These are phyloP conservation scores for Rutidosis leptorrhynchoides DNA, from an alignment of 129 eudicot genomes.

Conservation along the genomic window DNA sequence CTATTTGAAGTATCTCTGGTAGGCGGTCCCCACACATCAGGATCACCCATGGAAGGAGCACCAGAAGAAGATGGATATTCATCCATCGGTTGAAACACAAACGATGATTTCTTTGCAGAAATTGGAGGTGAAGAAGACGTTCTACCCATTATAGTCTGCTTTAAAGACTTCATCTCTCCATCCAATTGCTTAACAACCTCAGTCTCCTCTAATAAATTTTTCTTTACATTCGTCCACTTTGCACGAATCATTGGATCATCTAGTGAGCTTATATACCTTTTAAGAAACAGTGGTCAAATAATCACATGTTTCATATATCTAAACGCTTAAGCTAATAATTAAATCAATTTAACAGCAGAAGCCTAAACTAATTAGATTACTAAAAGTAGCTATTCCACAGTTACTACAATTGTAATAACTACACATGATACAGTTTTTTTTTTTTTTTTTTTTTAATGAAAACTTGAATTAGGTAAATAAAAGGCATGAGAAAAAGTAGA, in stretches of 20 bases:
- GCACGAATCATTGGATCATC: conserved; percentile 79
- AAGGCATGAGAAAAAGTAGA: no score
- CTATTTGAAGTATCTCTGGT: conserved; percentile 70
- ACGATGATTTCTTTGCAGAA: conserved; percentile 80
- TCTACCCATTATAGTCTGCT: conserved; percentile 66
- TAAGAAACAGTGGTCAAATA: conserved; percentile 1
- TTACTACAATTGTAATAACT: no score
- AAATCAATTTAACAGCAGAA: background rate
- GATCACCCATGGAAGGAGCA: conserved; percentile 87
- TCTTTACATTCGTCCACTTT: conserved; percentile 92
- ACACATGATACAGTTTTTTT: no score
- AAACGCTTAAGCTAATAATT: background rate
- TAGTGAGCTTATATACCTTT: conserved; percentile 70
- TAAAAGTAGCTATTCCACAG: no score
- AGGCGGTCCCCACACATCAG: conserved; percentile 99
- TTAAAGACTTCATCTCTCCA: conserved; percentile 78
- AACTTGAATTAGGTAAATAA: no score
- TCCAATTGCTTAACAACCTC: conserved; percentile 97
- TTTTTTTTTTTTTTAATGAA: no score
- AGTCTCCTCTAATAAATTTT: conserved; percentile 74
- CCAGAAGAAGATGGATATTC: conserved; percentile 92
- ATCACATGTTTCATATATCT: background rate
- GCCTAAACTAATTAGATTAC: background rate
- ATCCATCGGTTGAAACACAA: conserved; percentile 84
- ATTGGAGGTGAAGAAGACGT: conserved; percentile 87